Conservation (phyloP, 2,329 filamentous ascomycete species). For the Beauveria sp. region DNA sequence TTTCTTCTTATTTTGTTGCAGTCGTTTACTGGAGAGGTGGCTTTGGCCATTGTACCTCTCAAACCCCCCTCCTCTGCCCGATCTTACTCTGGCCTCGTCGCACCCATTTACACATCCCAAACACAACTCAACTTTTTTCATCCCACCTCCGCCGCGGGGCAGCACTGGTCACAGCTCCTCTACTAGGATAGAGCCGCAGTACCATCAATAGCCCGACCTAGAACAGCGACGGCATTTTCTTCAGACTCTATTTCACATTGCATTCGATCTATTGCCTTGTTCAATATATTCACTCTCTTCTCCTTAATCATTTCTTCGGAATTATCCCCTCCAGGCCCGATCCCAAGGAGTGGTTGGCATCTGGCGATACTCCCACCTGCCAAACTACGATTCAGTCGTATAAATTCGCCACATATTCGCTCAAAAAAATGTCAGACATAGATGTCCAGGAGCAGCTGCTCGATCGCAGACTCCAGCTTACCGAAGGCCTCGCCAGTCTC, state of each 20-base stretch:
- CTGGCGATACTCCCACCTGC: not conserved
- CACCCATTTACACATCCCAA: not conserved
- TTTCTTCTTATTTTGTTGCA: not conserved
- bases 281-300: not conserved
- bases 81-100: not conserved
- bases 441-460: slow-evolving; percentile 36
- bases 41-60: not conserved
- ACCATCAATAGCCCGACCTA: not conserved
- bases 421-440: slow-evolving; percentile 6
- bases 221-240: not conserved
- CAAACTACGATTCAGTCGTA: not conserved
- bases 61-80: not conserved
- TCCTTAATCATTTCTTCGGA: not conserved
- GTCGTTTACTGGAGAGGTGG: not conserved
- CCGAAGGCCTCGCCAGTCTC: slow-evolving; percentile 41
- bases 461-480: slow-evolving; percentile 48
- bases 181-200: not conserved
- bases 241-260: not conserved
- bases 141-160: slow-evolving; percentile 5
- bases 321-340: too few species aligned
- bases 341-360: too few species aligned
- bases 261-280: not conserved
- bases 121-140: not conserved
- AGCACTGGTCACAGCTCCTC: not conserved
- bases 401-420: not conserved